Conservation (phyloP, 805 yeast genomes). For the Cyberlindnera japonica region DNA sequence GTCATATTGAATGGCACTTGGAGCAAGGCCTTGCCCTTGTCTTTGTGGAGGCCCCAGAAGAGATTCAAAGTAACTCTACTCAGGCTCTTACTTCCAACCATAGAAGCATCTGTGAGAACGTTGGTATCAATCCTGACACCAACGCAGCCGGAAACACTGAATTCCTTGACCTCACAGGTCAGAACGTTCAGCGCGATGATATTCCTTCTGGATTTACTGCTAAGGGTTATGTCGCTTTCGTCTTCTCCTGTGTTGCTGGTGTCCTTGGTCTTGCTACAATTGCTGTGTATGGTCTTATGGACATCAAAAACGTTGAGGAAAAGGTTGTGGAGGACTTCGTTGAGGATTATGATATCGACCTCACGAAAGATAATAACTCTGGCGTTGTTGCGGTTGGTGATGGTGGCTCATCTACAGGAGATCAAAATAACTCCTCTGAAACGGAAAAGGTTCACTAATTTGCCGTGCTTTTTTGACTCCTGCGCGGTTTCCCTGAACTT, state of each 20-base stretch:
- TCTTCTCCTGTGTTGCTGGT: slow-evolving; percentile 85
- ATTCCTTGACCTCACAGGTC: slow-evolving; percentile 66
- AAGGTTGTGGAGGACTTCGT: slow-evolving; percentile 33
- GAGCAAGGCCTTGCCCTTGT: slow-evolving; percentile 76
- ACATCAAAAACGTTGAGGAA: slow-evolving; percentile 56
- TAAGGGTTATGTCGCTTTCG: slow-evolving; percentile 90
- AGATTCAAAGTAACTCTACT: slow-evolving; percentile 45
- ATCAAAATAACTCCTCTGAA: slow-evolving; percentile 3
- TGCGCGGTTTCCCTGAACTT: neutral
- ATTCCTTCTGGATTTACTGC: slow-evolving; percentile 93
- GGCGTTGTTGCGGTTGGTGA: slow-evolving; percentile 11
- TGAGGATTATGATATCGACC: slow-evolving; percentile 20
- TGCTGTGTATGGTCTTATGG: slow-evolving; percentile 82
- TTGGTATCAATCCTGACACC: slow-evolving; percentile 54
- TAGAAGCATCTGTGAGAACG: slow-evolving; percentile 54
- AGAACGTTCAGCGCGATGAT: slow-evolving; percentile 59
- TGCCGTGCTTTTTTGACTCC: neutral
- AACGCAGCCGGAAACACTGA: slow-evolving; percentile 87
- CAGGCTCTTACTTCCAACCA: slow-evolving; percentile 64
- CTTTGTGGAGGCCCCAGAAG: slow-evolving; percentile 65
- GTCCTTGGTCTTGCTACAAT: slow-evolving; percentile 75
- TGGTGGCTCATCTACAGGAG: slow-evolving; percentile 6
- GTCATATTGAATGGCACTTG: slow-evolving; percentile 85
- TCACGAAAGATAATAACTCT: slow-evolving; percentile 10
- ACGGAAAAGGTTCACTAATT: neutral